These are phyloP conservation scores for Cercospora citrullina DNA, from an alignment of 2,329 filamentous ascomycete genomes.

Conservation along the genomic window DNA sequence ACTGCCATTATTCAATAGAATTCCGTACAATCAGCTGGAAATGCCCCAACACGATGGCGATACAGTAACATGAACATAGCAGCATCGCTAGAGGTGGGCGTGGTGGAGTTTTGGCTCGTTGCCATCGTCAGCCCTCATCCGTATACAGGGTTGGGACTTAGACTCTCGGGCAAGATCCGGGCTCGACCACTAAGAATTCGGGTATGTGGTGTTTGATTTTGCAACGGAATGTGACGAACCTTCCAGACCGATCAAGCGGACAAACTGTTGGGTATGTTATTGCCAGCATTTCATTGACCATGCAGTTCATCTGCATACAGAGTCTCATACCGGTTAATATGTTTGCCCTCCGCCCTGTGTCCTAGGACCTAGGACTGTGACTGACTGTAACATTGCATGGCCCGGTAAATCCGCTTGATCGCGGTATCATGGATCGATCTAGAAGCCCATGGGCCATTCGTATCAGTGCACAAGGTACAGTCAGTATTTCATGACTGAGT, in stretches of 20 bases:
- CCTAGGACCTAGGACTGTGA: not conserved
- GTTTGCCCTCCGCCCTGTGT: not conserved
- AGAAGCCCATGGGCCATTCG: not conserved
- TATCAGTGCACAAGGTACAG: not conserved
- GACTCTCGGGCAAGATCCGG: too few species aligned
- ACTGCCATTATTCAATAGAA: too few species aligned
- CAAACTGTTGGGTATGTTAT: not conserved
- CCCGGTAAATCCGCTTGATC: not conserved
- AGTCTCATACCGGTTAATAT: not conserved
- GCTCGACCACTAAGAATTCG: too few species aligned
- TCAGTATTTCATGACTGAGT: not conserved
- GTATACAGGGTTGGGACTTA: too few species aligned
- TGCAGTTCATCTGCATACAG: not conserved
- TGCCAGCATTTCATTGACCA: too few species aligned
- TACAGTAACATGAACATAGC: too few species aligned
- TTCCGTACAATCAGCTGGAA: too few species aligned
- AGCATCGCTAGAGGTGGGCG: too few species aligned
- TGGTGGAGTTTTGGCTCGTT: too few species aligned
- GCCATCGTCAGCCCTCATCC: too few species aligned
- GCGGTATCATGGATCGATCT: not conserved
- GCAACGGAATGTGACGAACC: not conserved
- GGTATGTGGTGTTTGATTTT: too few species aligned
- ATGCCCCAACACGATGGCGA: too few species aligned
- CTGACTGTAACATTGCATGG: not conserved
- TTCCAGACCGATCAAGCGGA: not conserved